Evolutionary conservation across 2,329 filamentous ascomycete genomes (phyloP).

Genomic region (Cucurbitaria berberidis): DNA sequence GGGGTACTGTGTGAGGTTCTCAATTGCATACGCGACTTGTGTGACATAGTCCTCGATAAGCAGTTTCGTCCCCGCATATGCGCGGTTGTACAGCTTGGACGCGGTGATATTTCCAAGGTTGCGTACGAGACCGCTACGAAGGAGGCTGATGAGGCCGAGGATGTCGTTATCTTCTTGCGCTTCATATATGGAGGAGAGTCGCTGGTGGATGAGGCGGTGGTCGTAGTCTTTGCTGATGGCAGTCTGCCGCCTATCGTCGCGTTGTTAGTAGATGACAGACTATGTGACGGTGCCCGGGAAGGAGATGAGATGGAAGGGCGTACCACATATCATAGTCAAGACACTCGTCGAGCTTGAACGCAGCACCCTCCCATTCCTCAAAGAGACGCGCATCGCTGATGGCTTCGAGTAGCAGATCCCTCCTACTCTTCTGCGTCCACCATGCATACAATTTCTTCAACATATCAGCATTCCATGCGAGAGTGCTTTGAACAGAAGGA

Average conservation of each 20-base stretch:
- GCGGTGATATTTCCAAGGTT: constrained; percentile 92
- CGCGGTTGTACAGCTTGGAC: constrained; percentile 79
- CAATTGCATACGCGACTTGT: constrained; percentile 79
- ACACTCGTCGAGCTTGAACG: constrained; percentile 79
- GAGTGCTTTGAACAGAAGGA: background rate
- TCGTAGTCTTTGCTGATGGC: constrained; percentile 83
- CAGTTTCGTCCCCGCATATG: constrained; percentile 87
- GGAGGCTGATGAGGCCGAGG: constrained; percentile 75
- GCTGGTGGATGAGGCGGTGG: constrained; percentile 80
- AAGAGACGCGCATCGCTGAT: constrained; percentile 72
- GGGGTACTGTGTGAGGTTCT: constrained; percentile 74
- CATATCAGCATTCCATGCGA: constrained; percentile 26
- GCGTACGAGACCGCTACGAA: constrained; percentile 77
- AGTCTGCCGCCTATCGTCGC: constrained; percentile 73
- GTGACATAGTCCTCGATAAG: constrained; percentile 91
- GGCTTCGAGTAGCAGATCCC: constrained; percentile 69
- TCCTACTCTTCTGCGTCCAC: constrained; percentile 69
- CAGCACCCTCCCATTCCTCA: constrained; percentile 87
- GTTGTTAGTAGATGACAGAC: constrained; percentile 7
- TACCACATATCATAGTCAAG: constrained; percentile 83
- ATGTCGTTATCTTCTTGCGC: constrained; percentile 75
- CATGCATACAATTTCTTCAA: constrained; percentile 70
- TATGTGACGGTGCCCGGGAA: background rate
- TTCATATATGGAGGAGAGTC: constrained; percentile 72
- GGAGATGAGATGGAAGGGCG: constrained; percentile 10